Base-by-base conservation (phyloP, 164 flowering plant genomes). In the Liquidambar formosana region DNA sequence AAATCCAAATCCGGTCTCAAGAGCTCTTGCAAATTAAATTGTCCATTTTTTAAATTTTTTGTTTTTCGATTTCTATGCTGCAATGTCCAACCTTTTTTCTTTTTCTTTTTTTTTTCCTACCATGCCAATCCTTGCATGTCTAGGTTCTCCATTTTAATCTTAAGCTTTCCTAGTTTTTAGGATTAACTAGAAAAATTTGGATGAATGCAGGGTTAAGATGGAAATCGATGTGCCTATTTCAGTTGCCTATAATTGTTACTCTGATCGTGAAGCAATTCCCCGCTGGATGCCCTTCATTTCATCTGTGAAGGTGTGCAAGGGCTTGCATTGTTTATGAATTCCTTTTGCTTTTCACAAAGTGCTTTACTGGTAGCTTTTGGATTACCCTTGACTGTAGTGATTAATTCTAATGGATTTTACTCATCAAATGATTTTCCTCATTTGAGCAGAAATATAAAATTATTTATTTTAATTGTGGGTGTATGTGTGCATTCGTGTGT, bases 241-340 rank as follows among this genome's bases (percentile, higher is more conserved):
- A 16, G 89, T 84, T 57, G 99, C 99, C 16, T 95, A 92, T 76
- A 72, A 83, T 22, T 80, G 82, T 76, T 95, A 92, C 75, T 83
- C 80, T 21, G 96, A 95, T 73, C 96, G 96, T 5, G 93, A 95
- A 83, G 71, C 93, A 16, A 85, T 93, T 78, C 91, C 97, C 25
- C 84, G 75, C 12, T 95, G 99, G 97, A 95, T 95, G 99, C 93
- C 94, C 11, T 92, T 89, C 83, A 95, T 95, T 79, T 91, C 99
- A 25, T 80, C 95, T 76, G 99, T 95, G 0, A 78, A 91, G 99
- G 99, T 91, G 56, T 58, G 77, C 18, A 19, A 15, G 22, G 1
- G 47, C 15, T 41, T 11, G 52, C 21, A 13, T 46, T 56, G 33
- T 16, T 49, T n/a, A 41, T 41, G 11, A 13, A 11, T 19, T 48